Evolutionary conservation across 2,329 filamentous ascomycete species (phyloP).

Genomic region (Colletotrichum sojae): DNA sequence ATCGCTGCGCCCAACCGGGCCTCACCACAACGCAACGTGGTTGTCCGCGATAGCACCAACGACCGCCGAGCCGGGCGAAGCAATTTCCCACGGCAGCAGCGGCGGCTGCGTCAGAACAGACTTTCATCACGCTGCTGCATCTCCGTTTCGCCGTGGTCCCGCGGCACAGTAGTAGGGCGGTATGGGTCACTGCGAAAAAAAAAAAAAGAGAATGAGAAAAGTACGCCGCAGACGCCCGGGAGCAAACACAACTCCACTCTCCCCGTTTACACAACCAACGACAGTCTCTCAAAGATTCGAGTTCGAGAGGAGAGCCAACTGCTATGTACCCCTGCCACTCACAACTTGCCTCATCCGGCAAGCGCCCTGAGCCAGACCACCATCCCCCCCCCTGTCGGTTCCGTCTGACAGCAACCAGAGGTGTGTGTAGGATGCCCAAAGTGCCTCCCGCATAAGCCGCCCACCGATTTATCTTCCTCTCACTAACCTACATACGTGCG

Average conservation of each 20-base stretch:
- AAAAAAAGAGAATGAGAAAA: too few relatives aligned
- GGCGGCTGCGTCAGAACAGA: slow-evolving; percentile 7
- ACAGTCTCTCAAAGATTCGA: too few relatives aligned
- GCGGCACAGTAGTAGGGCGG: slow-evolving; percentile 32
- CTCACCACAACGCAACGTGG: background rate
- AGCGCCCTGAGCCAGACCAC: slow-evolving; percentile 33
- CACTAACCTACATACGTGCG: slow-evolving; percentile 5
- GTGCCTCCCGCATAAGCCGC: slow-evolving; percentile 12
- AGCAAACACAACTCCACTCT: too few relatives aligned
- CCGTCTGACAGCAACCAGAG: slow-evolving; percentile 23
- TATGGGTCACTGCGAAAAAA: too few relatives aligned
- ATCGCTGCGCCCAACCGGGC: too few relatives aligned
- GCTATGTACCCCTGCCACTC: background rate
- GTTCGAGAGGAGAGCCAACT: slow-evolving; percentile 3
- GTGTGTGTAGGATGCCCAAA: too few relatives aligned
- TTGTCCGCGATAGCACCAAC: background rate
- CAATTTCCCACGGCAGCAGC: slow-evolving; percentile 30
- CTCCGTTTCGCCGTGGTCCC: background rate
- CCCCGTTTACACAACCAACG: too few relatives aligned
- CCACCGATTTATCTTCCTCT: background rate
- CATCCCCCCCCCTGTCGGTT: background rate
- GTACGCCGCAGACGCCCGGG: too few relatives aligned
- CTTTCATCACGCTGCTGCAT: background rate
- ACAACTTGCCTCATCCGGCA: slow-evolving; percentile 29
- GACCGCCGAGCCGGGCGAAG: slow-evolving; percentile 13